phyloP scores from a whole-genome alignment of 257 asterid genomes.

The Plantago ovata region DNA sequence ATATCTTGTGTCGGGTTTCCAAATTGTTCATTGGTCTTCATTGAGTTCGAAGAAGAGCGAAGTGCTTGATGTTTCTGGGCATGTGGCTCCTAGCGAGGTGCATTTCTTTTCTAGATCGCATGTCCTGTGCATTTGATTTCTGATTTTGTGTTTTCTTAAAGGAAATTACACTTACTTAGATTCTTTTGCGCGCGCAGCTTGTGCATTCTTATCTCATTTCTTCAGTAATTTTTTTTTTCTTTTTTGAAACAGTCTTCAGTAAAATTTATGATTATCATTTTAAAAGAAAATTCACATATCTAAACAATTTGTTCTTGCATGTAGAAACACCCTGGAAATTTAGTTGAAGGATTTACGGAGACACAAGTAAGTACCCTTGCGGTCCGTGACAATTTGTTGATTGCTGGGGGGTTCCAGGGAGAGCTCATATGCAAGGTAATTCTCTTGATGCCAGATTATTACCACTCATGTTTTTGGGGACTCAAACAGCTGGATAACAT shows the following conservation, averaged over 20 bases:
- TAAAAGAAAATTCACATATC: neutral
- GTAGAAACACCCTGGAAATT: slow-evolving; percentile 49
- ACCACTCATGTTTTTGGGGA: slow-evolving; percentile 2
- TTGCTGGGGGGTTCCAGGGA: slow-evolving; percentile 57
- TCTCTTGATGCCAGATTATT: slow-evolving; percentile 7
- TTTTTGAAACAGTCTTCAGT: no score
- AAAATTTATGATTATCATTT: no score
- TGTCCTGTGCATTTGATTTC: slow-evolving; percentile 7
- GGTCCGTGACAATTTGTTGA: slow-evolving; percentile 47
- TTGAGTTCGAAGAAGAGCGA: slow-evolving; percentile 49
- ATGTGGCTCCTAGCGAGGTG: slow-evolving; percentile 52
- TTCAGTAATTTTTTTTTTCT: no score
- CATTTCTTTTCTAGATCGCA: slow-evolving; percentile 10
- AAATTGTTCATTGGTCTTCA: slow-evolving; percentile 49
- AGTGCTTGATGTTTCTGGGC: slow-evolving; percentile 56
- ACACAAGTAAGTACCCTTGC: slow-evolving; percentile 52
- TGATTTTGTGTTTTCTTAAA: slow-evolving; percentile 9
- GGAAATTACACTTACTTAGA: neutral
- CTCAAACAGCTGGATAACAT: slow-evolving; percentile 13
- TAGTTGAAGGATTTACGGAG: slow-evolving; percentile 48
- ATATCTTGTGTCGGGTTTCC: slow-evolving; percentile 49
- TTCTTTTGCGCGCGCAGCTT: no score
- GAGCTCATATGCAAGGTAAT: slow-evolving; percentile 56
- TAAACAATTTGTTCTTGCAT: neutral
- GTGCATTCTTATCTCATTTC: no score